These are phyloP conservation scores for Trypanosoma cruzi DNA, from an alignment of 208 protist species.

Conservation along the genomic window DNA sequence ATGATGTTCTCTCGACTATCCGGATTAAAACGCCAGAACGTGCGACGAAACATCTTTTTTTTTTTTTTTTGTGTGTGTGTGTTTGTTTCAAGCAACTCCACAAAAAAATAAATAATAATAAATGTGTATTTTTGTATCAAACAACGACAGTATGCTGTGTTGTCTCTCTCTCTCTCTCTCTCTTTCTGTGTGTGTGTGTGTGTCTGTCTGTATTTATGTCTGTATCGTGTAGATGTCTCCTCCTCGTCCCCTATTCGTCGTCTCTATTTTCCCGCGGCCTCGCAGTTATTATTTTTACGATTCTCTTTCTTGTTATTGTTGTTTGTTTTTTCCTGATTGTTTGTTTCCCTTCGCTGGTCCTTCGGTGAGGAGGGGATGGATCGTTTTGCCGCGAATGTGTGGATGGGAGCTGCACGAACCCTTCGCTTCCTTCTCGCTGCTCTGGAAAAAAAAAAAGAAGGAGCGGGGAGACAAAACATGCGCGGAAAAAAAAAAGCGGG, in stretches of 20 bases:
- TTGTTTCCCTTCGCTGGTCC: background rate
- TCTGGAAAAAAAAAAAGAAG: background rate
- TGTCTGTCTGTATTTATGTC: constrained; percentile 1
- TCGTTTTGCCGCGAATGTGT: background rate
- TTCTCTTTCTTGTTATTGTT: background rate
- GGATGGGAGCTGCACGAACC: background rate
- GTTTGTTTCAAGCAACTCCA: no score
- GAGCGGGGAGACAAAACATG: background rate
- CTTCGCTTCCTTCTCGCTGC: no score
- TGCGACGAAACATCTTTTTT: constrained; percentile 62
- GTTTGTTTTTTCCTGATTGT: background rate
- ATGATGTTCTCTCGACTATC: constrained; percentile 87
- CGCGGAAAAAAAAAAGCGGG: background rate
- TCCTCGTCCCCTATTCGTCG: background rate
- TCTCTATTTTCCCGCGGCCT: constrained; percentile 13
- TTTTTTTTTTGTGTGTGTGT: constrained; percentile 18
- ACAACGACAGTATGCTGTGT: no score
- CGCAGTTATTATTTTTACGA: background rate
- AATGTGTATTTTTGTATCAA: no score
- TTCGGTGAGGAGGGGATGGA: background rate
- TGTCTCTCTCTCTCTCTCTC: constrained; percentile 11
- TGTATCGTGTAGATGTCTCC: background rate
- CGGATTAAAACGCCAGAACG: constrained; percentile 40
- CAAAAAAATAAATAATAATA: no score
- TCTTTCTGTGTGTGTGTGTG: no score